Percentiles rank a stretch among this genome's conserved stretches.
Evolutionary conservation across 306 rosid species (phyloP).

Genomic region (Acmispon strigosus): DNA sequence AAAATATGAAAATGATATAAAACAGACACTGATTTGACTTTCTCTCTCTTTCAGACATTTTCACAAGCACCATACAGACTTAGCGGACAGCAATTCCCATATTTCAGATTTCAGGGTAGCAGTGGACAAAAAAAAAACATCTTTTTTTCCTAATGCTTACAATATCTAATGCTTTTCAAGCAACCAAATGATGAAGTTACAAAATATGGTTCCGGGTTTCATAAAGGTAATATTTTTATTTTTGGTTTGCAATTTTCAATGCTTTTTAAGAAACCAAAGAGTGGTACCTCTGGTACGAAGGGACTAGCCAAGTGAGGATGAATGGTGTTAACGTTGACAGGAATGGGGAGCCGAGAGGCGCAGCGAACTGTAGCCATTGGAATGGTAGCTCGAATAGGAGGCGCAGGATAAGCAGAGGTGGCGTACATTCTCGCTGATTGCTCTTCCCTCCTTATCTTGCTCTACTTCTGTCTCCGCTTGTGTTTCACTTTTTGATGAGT

Average conservation of each 20-base stretch:
- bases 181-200: not conserved
- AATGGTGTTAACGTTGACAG: constrained; percentile 13
- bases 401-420: constrained; percentile 38
- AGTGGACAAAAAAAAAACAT: too few species aligned
- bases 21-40: not conserved
- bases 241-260: not conserved
- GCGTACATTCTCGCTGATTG: constrained; percentile 18
- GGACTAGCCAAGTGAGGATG: constrained; percentile 32
- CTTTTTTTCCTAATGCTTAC: not conserved
- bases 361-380: constrained; percentile 25
- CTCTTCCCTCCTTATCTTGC: not conserved
- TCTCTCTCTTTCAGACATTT: not conserved
- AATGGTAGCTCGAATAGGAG: constrained; percentile 24
- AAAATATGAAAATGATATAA: not conserved
- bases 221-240: not conserved
- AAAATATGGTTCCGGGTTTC: not conserved
- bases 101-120: not conserved
- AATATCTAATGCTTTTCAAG: not conserved
- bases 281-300: constrained; percentile 63
- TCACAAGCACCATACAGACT: not conserved
- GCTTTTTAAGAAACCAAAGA: not conserved
- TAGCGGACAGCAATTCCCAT: not conserved
- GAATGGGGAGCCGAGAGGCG: constrained; percentile 27
- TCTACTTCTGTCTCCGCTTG: not conserved
- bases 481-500: too few species aligned